phyloP scores from a whole-genome alignment of 1,284 basidiomycete species.

The Laetiporus sulphureus region DNA sequence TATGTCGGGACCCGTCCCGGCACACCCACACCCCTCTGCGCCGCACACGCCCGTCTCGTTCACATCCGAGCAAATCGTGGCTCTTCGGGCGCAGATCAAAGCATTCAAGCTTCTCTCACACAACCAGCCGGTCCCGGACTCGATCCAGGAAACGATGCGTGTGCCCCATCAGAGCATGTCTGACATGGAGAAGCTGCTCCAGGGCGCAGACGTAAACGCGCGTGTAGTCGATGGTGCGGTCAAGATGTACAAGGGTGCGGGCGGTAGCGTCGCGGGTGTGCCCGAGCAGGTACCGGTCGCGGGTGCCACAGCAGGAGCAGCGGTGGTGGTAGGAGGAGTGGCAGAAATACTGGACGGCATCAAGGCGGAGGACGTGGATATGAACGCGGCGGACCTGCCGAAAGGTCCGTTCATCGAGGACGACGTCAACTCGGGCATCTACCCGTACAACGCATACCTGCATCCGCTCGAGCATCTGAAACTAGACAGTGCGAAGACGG shows the following conservation, averaged over 20 bases:
- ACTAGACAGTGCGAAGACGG: constrained; percentile 52
- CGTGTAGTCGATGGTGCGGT: constrained; percentile 74
- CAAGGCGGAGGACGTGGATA: constrained; percentile 23
- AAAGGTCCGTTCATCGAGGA: constrained; percentile 75
- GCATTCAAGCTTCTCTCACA: constrained; percentile 83
- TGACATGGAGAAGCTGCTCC: constrained; percentile 60
- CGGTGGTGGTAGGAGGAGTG: too few species aligned
- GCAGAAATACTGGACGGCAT: too few species aligned
- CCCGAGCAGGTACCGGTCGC: constrained; percentile 2
- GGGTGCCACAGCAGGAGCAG: too few species aligned
- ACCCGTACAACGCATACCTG: constrained; percentile 93
- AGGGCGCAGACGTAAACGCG: constrained; percentile 51
- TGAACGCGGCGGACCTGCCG: constrained; percentile 40
- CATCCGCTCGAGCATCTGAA: constrained; percentile 80
- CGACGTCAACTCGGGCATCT: constrained; percentile 76
- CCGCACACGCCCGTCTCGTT: constrained; percentile 71
- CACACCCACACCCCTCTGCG: constrained; percentile 25
- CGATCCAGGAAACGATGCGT: constrained; percentile 74
- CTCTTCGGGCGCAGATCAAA: constrained; percentile 84
- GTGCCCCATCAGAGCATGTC: constrained; percentile 50
- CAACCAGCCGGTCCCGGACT: constrained; percentile 76
- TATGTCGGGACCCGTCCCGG: constrained; percentile 22
- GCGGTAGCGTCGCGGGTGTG: constrained; percentile 12
- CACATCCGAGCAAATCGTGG: constrained; percentile 77
- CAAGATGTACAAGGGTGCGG: constrained; percentile 63